Conservation (phyloP, 805 yeast species). For the Lachancea fermentati region DNA sequence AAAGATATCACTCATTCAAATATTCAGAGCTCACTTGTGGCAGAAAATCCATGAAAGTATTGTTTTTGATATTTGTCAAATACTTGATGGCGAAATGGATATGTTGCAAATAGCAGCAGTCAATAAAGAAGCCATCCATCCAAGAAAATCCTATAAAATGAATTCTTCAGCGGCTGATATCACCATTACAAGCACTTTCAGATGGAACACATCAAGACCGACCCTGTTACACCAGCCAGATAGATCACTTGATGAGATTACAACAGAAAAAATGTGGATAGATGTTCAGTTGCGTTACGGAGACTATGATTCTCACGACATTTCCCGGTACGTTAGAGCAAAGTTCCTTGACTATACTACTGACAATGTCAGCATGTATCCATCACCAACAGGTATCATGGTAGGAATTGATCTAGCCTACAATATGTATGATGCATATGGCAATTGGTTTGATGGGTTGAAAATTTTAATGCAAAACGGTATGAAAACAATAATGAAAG, state of each 20-base stretch:
- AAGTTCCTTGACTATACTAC: slow-evolving; percentile 90
- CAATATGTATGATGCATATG: slow-evolving; percentile 93
- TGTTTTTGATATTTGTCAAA: slow-evolving; percentile 90
- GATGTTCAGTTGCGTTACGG: slow-evolving; percentile 95
- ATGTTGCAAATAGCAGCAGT: slow-evolving; percentile 78
- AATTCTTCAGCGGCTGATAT: slow-evolving; percentile 93
- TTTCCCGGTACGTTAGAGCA: slow-evolving; percentile 87
- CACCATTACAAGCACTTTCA: slow-evolving; percentile 62
- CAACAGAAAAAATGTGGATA: slow-evolving; percentile 77
- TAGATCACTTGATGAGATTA: slow-evolving; percentile 54
- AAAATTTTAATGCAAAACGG: slow-evolving; percentile 87
- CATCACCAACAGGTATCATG: slow-evolving; percentile 88
- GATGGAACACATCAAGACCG: slow-evolving; percentile 82
- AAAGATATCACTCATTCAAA: slow-evolving; percentile 91
- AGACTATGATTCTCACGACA: slow-evolving; percentile 96
- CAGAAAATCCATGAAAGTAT: slow-evolving; percentile 96
- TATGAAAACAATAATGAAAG: slow-evolving; percentile 88
- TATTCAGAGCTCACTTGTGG: slow-evolving; percentile 97
- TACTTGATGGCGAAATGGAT: slow-evolving; percentile 81
- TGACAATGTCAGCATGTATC: slow-evolving; percentile 79
- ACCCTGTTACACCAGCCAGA: slow-evolving; percentile 68
- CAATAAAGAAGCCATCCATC: slow-evolving; percentile 89
- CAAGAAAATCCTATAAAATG: slow-evolving; percentile 96
- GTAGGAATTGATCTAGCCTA: slow-evolving; percentile 91
- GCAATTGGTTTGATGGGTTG: slow-evolving; percentile 95